Percentiles rank a stretch among this genome's conserved stretches.
phyloP scores from a whole-genome alignment of 148 eudicot species.

The Salicornia ramosissima region DNA sequence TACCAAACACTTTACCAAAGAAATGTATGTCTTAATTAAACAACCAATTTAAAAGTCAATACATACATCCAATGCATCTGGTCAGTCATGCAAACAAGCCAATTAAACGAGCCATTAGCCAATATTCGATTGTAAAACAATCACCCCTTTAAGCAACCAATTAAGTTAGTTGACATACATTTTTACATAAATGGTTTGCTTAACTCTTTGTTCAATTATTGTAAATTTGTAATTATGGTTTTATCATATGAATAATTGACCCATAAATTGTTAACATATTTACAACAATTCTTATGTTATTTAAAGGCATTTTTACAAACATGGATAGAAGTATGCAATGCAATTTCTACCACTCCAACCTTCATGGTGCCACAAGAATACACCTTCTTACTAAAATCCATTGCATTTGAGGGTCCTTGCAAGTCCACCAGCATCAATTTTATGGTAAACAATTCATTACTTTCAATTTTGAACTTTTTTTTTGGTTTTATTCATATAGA shows the following conservation, averaged over 20 bases:
- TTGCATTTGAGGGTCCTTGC: slow-evolving; percentile 2
- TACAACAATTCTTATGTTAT: not conserved
- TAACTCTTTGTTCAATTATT: not conserved
- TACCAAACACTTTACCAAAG: no score
- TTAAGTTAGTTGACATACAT: no score
- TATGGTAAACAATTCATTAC: not conserved
- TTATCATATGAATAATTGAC: not conserved
- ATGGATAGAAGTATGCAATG: slow-evolving; percentile 11
- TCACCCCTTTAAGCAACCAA: no score
- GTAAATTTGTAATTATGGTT: not conserved
- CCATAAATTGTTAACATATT: not conserved
- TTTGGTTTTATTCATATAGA: not conserved
- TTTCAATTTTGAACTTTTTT: not conserved
- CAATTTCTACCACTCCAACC: not conserved
- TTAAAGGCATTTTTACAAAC: slow-evolving; percentile 16
- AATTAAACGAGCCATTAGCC: no score
- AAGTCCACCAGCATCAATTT: slow-evolving; percentile 10
- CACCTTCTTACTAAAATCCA: slow-evolving; percentile 1
- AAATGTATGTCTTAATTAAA: no score
- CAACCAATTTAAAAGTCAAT: no score
- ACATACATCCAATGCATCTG: no score
- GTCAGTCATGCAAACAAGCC: no score
- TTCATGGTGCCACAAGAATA: slow-evolving; percentile 6
- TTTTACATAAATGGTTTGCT: no score
- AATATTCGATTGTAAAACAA: no score